These are phyloP conservation scores for Fusarium vanettenii DNA, from an alignment of 2,329 filamentous ascomycete genomes.

Conservation along the genomic window DNA sequence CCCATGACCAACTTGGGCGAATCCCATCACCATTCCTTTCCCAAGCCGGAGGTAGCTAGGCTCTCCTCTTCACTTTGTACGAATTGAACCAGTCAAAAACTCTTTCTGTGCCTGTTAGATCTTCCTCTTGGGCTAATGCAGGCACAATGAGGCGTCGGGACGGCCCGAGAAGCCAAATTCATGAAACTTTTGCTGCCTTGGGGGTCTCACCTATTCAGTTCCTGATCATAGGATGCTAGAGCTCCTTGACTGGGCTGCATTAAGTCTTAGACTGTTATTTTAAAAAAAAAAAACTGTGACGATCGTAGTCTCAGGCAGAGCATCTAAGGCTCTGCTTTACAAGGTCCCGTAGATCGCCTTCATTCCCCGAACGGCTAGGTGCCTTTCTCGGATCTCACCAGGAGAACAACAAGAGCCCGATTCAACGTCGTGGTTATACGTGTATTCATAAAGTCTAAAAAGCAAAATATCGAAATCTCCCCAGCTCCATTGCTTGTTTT, in stretches of 20 bases:
- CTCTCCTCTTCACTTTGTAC: background rate
- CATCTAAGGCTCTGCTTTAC: background rate
- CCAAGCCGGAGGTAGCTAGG: no score
- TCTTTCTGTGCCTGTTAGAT: no score
- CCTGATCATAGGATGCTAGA: background rate
- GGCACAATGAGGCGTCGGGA: background rate
- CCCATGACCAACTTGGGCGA: no score
- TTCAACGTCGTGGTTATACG: background rate
- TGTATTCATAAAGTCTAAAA: constrained; percentile 29
- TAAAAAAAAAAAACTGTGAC: background rate
- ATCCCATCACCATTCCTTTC: no score
- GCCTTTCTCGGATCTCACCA: background rate
- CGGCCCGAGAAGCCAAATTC: background rate
- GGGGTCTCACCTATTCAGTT: background rate
- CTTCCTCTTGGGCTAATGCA: background rate
- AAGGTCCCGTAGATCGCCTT: background rate
- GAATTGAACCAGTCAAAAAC: background rate
- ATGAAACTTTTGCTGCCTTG: background rate
- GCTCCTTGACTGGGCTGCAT: background rate
- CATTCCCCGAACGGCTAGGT: background rate
- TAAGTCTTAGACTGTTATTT: background rate
- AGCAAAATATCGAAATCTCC: background rate
- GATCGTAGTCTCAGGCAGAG: background rate
- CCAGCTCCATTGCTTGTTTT: constrained; percentile 11
- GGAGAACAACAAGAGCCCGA: background rate